Evolutionary conservation across 2,329 filamentous ascomycete species (phyloP).

Genomic region (Diaporthe citri): DNA sequence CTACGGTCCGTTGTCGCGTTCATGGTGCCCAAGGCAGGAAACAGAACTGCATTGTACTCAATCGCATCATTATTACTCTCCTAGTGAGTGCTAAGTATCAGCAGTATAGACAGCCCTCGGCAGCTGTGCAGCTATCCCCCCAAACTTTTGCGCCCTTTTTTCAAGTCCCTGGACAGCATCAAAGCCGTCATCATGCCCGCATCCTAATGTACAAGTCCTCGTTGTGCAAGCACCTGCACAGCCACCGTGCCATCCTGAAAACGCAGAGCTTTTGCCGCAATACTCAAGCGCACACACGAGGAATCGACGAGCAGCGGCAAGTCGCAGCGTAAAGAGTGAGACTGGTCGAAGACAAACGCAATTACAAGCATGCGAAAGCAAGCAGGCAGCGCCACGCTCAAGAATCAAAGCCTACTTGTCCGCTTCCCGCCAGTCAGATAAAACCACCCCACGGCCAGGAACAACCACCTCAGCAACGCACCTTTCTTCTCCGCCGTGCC

Average conservation of each 20-base stretch:
- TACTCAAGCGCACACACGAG: neutral
- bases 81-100: neutral
- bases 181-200: neutral
- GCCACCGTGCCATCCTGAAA: neutral
- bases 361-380: neutral
- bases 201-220: constrained; percentile 9
- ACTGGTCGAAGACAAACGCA: neutral
- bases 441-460: constrained; percentile 50
- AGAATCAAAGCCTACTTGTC: constrained; percentile 26
- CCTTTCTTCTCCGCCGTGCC: constrained; percentile 63
- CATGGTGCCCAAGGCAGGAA: too few species aligned
- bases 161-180: neutral
- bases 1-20: too few species aligned
- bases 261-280: neutral
- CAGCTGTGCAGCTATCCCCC: neutral
- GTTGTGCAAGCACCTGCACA: neutral
- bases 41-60: neutral
- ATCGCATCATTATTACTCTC: neutral
- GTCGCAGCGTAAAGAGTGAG: neutral
- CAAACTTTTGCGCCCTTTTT: neutral
- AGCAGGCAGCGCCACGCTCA: neutral
- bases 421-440: constrained; percentile 32
- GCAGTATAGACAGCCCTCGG: neutral
- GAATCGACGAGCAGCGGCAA: neutral
- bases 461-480: constrained; percentile 65